Evolutionary conservation across 164 flowering plant genomes (phyloP).

Genomic region (Aristolochia fimbriata): DNA sequence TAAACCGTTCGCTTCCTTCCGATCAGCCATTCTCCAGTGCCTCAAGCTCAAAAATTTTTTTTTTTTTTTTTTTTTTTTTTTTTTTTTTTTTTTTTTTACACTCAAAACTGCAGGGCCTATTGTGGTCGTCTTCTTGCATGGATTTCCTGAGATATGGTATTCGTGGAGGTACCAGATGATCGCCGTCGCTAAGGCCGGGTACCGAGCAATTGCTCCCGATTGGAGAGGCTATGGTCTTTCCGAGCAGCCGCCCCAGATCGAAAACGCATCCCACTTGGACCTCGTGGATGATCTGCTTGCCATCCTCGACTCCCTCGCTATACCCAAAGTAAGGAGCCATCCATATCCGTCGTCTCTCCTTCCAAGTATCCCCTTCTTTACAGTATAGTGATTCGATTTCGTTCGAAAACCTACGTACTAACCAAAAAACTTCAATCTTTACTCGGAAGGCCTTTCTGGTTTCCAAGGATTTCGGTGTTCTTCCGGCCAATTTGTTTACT

Average conservation of each 20-base stretch:
- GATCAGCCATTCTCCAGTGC: background rate
- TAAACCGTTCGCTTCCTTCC: background rate
- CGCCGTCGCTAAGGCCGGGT: slow-evolving; percentile 39
- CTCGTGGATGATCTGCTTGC: slow-evolving; percentile 20
- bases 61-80: no score
- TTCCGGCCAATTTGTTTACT: slow-evolving; percentile 17
- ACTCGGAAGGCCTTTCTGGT: slow-evolving; percentile 35
- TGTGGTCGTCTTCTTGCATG: slow-evolving; percentile 39
- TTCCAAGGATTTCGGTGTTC: slow-evolving; percentile 54
- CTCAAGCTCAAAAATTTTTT: background rate
- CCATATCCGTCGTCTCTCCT: background rate
- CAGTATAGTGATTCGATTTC: no score
- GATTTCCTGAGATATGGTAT: slow-evolving; percentile 49
- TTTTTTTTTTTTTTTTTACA: no score
- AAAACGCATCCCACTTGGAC: slow-evolving; percentile 26
- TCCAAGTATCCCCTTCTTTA: no score
- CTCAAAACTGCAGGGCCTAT: slow-evolving; percentile 11
- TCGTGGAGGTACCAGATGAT: slow-evolving; percentile 68
- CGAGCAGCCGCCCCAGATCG: slow-evolving; percentile 32
- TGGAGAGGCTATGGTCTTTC: slow-evolving; percentile 60
- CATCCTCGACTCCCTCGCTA: slow-evolving; percentile 15
- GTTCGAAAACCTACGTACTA: no score
- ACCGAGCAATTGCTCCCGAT: slow-evolving; percentile 43
- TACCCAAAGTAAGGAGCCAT: slow-evolving; percentile 19
- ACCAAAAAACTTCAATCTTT: no score